A percentile compares a stretch with the other conserved stretches of the same genome.
phyloP scores from a whole-genome alignment of 108 stramenopile species.

The Pseudonitzschia pungens region DNA sequence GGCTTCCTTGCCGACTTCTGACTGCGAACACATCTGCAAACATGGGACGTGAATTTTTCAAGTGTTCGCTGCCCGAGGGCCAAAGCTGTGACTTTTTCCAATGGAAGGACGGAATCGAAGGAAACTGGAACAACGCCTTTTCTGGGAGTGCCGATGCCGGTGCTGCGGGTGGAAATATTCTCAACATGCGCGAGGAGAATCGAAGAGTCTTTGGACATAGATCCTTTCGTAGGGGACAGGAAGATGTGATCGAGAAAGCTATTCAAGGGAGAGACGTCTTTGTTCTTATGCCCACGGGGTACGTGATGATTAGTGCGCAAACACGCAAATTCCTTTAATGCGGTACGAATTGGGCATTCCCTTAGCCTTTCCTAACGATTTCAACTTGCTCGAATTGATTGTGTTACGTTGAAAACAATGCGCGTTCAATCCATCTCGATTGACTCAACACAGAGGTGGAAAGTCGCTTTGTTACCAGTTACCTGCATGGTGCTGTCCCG shows the following conservation, averaged over 20 bases:
- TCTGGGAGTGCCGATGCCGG: background rate
- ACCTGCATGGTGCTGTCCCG: slow-evolving; percentile 94
- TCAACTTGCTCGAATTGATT: no score
- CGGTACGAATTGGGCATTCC: no score
- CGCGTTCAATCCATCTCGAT: background rate
- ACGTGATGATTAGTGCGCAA: background rate
- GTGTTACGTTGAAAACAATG: background rate
- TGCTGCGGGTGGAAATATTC: slow-evolving; percentile 24
- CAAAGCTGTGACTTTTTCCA: slow-evolving; percentile 83
- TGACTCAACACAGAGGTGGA: slow-evolving; percentile 57
- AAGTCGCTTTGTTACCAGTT: slow-evolving; percentile 93
- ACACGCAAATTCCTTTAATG: no score
- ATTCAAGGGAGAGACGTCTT: slow-evolving; percentile 92
- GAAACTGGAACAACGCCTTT: slow-evolving; percentile 31
- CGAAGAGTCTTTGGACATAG: slow-evolving; percentile 84
- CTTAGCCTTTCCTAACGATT: no score
- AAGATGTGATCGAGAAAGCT: slow-evolving; percentile 88
- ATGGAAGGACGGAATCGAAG: slow-evolving; percentile 81
- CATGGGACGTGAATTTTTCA: slow-evolving; percentile 81
- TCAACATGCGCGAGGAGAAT: slow-evolving; percentile 68
- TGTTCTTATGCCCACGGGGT: slow-evolving; percentile 96
- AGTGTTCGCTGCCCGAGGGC: slow-evolving; percentile 75
- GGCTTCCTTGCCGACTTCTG: slow-evolving; percentile 57
- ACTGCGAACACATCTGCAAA: slow-evolving; percentile 68
- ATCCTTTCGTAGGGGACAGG: slow-evolving; percentile 90